These are phyloP conservation scores for Triticum urartu DNA, from an alignment of 176 grass and related monocot species.

Conservation along the genomic window DNA sequence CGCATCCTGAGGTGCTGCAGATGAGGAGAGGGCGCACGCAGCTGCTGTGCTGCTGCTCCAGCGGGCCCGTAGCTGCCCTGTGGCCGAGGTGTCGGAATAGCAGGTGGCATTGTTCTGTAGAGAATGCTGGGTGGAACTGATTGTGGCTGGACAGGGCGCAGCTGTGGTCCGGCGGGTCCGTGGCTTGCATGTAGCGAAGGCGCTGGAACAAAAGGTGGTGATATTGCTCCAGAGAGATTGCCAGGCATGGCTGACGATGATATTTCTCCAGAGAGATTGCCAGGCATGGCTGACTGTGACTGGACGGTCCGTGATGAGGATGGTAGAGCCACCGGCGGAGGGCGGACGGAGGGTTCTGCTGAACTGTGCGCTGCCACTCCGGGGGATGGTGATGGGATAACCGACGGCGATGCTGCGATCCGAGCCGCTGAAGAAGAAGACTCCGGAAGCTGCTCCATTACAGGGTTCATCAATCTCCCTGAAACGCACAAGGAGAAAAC, in stretches of 20 bases:
- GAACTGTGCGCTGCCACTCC: background rate
- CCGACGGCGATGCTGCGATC: background rate
- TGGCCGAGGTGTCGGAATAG: background rate
- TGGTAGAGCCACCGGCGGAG: background rate
- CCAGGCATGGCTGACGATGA: background rate
- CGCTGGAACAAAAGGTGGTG: constrained; percentile 15
- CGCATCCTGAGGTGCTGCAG: constrained; percentile 19
- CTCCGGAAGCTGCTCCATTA: background rate
- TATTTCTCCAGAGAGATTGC: constrained; percentile 10
- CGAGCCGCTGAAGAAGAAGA: constrained; percentile 13
- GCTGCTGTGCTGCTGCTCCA: background rate
- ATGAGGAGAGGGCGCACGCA: constrained; percentile 30
- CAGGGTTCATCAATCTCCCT: constrained; percentile 29
- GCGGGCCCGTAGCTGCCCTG: constrained; percentile 5
- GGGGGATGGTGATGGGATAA: constrained; percentile 1
- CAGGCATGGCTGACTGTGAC: background rate
- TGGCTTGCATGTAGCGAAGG: constrained; percentile 13
- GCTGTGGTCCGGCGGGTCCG: background rate
- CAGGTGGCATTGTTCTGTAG: background rate
- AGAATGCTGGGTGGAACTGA: constrained; percentile 15
- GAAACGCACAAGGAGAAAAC: background rate
- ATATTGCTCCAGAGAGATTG: constrained; percentile 18
- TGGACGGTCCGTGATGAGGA: constrained; percentile 15
- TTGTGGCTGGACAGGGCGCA: background rate
- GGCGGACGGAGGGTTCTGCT: background rate